Evolutionary conservation across 176 grass and related monocot genomes (phyloP).

Genomic region (Thinopyrum elongatum): DNA sequence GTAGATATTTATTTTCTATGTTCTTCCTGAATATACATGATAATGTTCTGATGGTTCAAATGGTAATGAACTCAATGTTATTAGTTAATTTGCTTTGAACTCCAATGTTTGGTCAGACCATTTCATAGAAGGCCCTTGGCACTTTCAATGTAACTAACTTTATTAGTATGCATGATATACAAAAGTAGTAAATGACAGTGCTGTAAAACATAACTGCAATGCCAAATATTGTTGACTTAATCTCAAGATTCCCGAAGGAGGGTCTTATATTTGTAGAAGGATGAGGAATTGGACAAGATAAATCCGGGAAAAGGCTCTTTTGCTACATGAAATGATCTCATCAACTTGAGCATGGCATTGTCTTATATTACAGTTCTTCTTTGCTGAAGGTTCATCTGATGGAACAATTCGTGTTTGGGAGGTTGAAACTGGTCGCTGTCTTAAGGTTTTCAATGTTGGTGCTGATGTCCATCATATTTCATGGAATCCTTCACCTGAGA

Average conservation of each 20-base stretch:
- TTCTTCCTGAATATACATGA: conserved; percentile 1
- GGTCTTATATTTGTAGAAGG: neutral
- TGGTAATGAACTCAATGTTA: neutral
- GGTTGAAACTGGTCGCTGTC: conserved; percentile 87
- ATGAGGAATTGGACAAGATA: neutral
- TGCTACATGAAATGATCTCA: neutral
- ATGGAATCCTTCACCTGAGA: conserved; percentile 89
- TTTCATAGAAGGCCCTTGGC: neutral
- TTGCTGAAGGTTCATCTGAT: conserved; percentile 75
- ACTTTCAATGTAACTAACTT: neutral
- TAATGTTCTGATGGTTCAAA: neutral
- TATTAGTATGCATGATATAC: conserved; percentile 6
- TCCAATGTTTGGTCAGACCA: neutral
- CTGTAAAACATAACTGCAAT: neutral
- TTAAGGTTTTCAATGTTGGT: conserved; percentile 78
- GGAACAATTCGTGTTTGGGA: conserved; percentile 92
- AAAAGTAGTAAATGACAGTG: neutral
- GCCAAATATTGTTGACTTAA: neutral
- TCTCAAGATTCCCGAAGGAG: neutral
- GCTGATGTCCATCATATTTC: conserved; percentile 61
- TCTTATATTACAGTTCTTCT: conserved; percentile 19
- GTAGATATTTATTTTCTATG: conserved; percentile 9
- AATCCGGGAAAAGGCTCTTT: neutral
- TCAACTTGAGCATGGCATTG: neutral
- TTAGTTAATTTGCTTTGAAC: neutral